phyloP scores from a whole-genome alignment of 1,284 basidiomycete genomes.

The Rhodotorula sp. region DNA sequence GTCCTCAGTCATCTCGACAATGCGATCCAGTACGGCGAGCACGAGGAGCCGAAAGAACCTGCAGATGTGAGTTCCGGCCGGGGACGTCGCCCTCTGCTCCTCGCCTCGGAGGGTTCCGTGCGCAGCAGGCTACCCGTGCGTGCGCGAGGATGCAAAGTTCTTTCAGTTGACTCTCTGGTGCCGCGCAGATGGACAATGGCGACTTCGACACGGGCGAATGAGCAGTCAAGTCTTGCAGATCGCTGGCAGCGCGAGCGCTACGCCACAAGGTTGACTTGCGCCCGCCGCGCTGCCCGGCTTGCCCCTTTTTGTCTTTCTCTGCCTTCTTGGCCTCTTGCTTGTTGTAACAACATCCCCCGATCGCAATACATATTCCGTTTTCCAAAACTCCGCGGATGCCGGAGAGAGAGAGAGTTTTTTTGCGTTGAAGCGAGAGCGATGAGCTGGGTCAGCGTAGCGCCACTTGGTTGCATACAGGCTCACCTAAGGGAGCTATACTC shows the following conservation, averaged over 20 bases:
- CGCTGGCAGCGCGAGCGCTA: too few relatives aligned
- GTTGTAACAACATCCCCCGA: conserved; percentile 1
- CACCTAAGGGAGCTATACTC: too few relatives aligned
- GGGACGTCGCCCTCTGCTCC: too few relatives aligned
- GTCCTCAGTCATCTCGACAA: conserved; percentile 96
- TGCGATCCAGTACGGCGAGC: conserved; percentile 45
- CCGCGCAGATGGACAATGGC: conserved; percentile 41
- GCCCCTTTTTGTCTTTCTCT: neutral
- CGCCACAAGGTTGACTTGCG: too few relatives aligned
- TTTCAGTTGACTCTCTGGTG: neutral
- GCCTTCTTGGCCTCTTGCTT: neutral
- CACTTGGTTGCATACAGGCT: too few relatives aligned
- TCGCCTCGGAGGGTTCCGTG: too few relatives aligned
- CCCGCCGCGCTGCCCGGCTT: neutral
- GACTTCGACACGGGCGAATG: conserved; percentile 43
- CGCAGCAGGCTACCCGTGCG: neutral
- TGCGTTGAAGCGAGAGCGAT: too few relatives aligned
- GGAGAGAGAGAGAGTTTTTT: too few relatives aligned
- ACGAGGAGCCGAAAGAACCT: conserved; percentile 48
- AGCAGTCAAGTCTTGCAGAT: neutral
- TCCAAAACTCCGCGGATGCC: neutral
- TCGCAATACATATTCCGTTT: neutral
- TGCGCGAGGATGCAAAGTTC: neutral
- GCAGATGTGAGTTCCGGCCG: conserved; percentile 32
- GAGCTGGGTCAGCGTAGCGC: too few relatives aligned